Percentiles rank a stretch among this genome's conserved stretches.
Evolutionary conservation across 805 yeast genomes (phyloP).

Genomic region (Kuraishia piskuri): DNA sequence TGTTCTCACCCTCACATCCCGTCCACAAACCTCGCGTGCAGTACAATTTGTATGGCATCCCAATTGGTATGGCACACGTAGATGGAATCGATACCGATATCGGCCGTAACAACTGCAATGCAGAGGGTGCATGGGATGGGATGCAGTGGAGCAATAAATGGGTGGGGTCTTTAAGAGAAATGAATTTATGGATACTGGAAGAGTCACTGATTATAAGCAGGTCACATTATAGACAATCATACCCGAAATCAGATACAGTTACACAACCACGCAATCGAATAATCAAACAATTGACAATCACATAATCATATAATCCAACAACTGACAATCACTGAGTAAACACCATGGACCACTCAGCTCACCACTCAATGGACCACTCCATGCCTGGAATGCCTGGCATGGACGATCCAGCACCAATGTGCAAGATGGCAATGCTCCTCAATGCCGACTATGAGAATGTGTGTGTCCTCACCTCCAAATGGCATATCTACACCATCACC

Average conservation of each 20-base stretch:
- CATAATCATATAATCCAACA: no score
- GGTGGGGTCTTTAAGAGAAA: no score
- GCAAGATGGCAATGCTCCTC: slow-evolving; percentile 30
- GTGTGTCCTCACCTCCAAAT: slow-evolving; percentile 30
- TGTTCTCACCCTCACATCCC: no score
- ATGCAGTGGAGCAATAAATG: not conserved
- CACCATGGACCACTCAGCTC: slow-evolving; percentile 3
- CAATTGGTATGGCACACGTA: not conserved
- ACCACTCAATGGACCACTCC: not conserved
- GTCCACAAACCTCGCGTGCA: no score
- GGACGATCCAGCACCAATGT: slow-evolving; percentile 11
- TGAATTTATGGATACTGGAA: no score
- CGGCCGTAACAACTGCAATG: not conserved
- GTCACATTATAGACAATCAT: no score
- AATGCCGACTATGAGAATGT: slow-evolving; percentile 34
- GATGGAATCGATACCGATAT: not conserved
- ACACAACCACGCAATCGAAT: no score
- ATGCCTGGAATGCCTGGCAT: slow-evolving; percentile 2
- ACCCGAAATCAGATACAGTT: no score
- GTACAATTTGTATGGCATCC: no score
- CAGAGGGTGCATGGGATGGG: not conserved
- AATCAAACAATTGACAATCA: no score
- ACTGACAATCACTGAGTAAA: no score
- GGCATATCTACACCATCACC: slow-evolving; percentile 27
- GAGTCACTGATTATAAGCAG: no score